Base-by-base conservation (phyloP, 805 yeast species). In the Saturnispora bothae region DNA sequence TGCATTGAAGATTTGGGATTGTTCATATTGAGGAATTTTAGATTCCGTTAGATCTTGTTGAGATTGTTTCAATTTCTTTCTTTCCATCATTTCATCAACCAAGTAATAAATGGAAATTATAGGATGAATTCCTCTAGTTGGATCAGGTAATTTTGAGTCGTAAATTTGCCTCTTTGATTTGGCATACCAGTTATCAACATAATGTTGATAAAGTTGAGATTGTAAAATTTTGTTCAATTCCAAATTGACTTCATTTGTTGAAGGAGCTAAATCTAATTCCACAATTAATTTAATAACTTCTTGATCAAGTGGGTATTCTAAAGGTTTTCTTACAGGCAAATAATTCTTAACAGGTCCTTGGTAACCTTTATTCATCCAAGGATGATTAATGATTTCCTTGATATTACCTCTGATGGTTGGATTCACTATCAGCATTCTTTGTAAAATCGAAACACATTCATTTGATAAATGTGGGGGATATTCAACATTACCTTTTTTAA, bases 321-420 rank as follows among this genome's bases (percentile, higher is more conserved):
- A 60, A 3, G 98, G 98, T 3, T 64, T 59, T 48, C 99, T 69
- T 34, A 68, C 69, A 0, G 97, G 96, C 28, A 92, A 60, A 53
- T 78, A 80, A 31, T 76, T 75, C 9, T 76, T 69, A 1, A 83
- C 78, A 0, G 78, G 71, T 26, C 71, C 71, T 39, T 85, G 95
- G 53, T 72, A 86, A 26, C 96, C 96, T 54, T 78, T 77, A 40
- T 69, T 69, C 89, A 92, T 84, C 98, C 98, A 92, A 1, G 95
- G 95, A 51, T 92, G 97, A 40, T 71, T 68, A 48, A 83, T 68
- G 6, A 92, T 83, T 54, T 86, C 95, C 37, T 68, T 66, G 41
- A 92, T 64, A 0, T 80, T 60, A 1, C 95, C 95, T 53, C 99
- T 76, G 43, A 76, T 76, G 5, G 63, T 55, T 5, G 96, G 95